Evolutionary conservation across 2,329 filamentous ascomycete genomes (phyloP), one percentile per base, ranked within the genome.

Genomic region (Trichoderma sp.): DNA sequence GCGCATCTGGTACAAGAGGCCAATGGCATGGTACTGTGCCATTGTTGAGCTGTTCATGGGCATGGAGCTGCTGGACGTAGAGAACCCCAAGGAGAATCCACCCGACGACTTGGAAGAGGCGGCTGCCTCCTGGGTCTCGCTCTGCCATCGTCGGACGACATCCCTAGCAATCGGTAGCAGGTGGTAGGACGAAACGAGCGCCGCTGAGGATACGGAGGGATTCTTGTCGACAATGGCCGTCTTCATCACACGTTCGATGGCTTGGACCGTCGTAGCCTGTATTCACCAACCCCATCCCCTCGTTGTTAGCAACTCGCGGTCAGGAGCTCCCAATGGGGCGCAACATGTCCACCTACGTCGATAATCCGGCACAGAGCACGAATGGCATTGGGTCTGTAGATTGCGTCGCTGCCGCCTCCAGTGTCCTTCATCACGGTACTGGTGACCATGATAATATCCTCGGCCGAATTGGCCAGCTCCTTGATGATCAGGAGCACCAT

Each of bases 401-500:
- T 89, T 65, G 94, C 91, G 78, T 98, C 96, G 77, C 93, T 97
- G 77, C 94, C 93, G 72, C 96, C 94, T 64, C 94, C 94, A 13
- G 95, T 97, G 80, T 99, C 96, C 85, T 99, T 99, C 96, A 98
- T 99, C 75, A 99, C 97, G 75, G 95, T 97, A 82, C 93, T 97
- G 21, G 96, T 99, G 71, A 97, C 96, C 96, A 99, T 98, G 80
- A 99, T 99, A 73, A 97, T 96, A 86, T 99, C 96, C 84, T 98
- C 94, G 69, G 96, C 96, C 28, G 94, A 97, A 80, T 90, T 89
- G 74, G 95, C 93, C 77, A 99, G 86, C 87, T 99, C 96, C 88
- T 98, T 99, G 84, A 98, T 93, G 79, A 97, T 90, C 74, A 98
- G 87, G 83, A 98, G 97, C 63, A 99, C 95, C 94, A 98, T 97